Evolutionary conservation across 805 yeast species (phyloP).

Genomic region (Ogataea parapolymorpha): DNA sequence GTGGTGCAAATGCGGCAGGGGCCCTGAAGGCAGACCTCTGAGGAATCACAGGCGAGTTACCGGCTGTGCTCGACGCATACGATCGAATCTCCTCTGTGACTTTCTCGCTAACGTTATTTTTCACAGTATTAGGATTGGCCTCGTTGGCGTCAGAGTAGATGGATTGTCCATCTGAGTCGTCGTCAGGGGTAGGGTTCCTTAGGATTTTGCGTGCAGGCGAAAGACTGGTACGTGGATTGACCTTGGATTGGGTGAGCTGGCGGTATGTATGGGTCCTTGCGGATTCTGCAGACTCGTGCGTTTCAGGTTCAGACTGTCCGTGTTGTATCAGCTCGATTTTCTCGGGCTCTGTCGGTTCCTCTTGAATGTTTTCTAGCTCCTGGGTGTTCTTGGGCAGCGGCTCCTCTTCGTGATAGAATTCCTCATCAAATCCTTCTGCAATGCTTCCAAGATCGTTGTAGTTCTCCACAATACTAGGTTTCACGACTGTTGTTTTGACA

Average conservation of each 20-base stretch:
- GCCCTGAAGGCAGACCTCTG: constrained; percentile 14
- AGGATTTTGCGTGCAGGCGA: constrained; percentile 25
- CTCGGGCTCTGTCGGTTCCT: constrained; percentile 16
- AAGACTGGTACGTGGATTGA: neutral
- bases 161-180: constrained; percentile 20
- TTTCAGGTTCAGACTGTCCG: neutral
- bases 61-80: constrained; percentile 11
- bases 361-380: constrained; percentile 25
- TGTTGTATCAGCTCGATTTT: constrained; percentile 1
- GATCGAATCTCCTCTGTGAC: constrained; percentile 26
- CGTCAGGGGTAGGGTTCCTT: constrained; percentile 14
- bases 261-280: constrained; percentile 16
- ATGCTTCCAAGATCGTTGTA: constrained; percentile 24
- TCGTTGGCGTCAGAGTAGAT: constrained; percentile 29
- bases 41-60: constrained; percentile 17
- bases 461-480: constrained; percentile 23
- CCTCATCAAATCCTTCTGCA: constrained; percentile 21
- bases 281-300: neutral
- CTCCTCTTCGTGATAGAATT: constrained; percentile 17
- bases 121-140: constrained; percentile 1
- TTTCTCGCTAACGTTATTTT: constrained; percentile 17
- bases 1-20: constrained; percentile 3
- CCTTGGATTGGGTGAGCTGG: constrained; percentile 15
- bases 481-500: constrained; percentile 44
- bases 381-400: neutral